Percentiles rank a stretch among this genome's conserved stretches.
Conservation (phyloP, 495 filamentous ascomycete species). For the Hypoxylon fuscum region DNA sequence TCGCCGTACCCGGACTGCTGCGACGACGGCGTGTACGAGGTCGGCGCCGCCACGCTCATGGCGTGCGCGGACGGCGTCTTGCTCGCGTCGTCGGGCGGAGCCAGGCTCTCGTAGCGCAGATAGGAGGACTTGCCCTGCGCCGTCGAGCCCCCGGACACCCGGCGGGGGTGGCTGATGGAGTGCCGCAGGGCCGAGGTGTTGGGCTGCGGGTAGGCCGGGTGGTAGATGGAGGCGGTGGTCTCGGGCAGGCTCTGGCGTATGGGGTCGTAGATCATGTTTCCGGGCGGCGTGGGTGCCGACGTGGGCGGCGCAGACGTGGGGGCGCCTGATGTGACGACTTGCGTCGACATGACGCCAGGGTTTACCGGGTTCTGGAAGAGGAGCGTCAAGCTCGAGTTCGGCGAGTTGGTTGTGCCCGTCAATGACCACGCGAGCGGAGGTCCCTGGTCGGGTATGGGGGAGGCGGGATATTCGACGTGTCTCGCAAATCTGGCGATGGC, state of each 20-base stretch:
- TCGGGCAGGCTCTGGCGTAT: slow-evolving; percentile 61
- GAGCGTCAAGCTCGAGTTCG: slow-evolving; percentile 78
- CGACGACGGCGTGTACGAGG: slow-evolving; percentile 41
- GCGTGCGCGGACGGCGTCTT: slow-evolving; percentile 25
- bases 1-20: slow-evolving; percentile 48
- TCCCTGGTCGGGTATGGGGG: slow-evolving; percentile 47
- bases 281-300: slow-evolving; percentile 55
- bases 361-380: slow-evolving; percentile 66
- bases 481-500: slow-evolving; percentile 43
- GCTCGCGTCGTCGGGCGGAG: slow-evolving; percentile 42
- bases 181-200: slow-evolving; percentile 56
- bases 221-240: slow-evolving; percentile 49
- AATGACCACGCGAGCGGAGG: slow-evolving; percentile 78
- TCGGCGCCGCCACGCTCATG: slow-evolving; percentile 40
- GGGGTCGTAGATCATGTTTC: slow-evolving; percentile 63
- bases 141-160: slow-evolving; percentile 46
- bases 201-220: slow-evolving; percentile 56
- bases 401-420: slow-evolving; percentile 82
- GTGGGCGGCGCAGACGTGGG: slow-evolving; percentile 38
- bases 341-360: slow-evolving; percentile 17
- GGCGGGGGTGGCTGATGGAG: slow-evolving; percentile 52
- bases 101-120: slow-evolving; percentile 48
- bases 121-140: slow-evolving; percentile 48
- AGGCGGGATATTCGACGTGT: slow-evolving; percentile 43
- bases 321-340: slow-evolving; percentile 22